Conservation (phyloP, 208 protist genomes). For the Wallacemonas sp. region DNA sequence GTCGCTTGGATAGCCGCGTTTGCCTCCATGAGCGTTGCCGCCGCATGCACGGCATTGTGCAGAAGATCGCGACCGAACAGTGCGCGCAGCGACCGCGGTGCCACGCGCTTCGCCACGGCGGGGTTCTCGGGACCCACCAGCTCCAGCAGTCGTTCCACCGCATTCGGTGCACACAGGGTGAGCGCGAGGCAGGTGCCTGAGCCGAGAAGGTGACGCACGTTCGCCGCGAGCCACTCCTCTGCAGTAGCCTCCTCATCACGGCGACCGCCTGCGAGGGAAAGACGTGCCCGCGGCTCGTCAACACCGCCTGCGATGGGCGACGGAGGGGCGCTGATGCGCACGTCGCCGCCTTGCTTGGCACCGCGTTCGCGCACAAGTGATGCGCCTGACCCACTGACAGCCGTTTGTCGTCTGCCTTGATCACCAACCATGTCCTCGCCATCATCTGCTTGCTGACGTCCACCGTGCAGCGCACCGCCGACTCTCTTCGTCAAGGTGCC, state of each 20-base stretch:
- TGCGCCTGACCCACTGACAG: not conserved
- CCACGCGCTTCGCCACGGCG: conserved; percentile 35
- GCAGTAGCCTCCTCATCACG: not conserved
- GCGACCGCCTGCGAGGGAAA: not conserved
- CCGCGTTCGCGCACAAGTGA: not conserved
- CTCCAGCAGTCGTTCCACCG: conserved; percentile 51
- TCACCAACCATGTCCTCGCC: too few relatives aligned
- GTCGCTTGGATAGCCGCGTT: conserved; percentile 33
- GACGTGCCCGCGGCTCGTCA: not conserved
- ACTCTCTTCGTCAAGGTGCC: not conserved
- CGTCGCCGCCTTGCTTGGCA: not conserved
- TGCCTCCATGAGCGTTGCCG: conserved; percentile 48
- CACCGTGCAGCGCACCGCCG: not conserved
- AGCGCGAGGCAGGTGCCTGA: conserved; percentile 64
- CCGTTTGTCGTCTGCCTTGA: too few relatives aligned
- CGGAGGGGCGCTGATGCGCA: too few relatives aligned
- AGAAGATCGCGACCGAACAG: conserved; percentile 50
- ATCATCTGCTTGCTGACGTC: too few relatives aligned
- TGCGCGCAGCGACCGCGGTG: conserved; percentile 53
- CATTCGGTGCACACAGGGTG: conserved; percentile 49
- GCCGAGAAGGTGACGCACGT: conserved; percentile 45
- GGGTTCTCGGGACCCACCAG: conserved; percentile 73
- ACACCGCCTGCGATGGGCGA: too few relatives aligned
- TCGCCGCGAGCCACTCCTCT: conserved; percentile 7
- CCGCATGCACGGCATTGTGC: conserved; percentile 66